phyloP scores from a whole-genome alignment of 805 yeast genomes.

The Teunomyces lycoperdinae region DNA sequence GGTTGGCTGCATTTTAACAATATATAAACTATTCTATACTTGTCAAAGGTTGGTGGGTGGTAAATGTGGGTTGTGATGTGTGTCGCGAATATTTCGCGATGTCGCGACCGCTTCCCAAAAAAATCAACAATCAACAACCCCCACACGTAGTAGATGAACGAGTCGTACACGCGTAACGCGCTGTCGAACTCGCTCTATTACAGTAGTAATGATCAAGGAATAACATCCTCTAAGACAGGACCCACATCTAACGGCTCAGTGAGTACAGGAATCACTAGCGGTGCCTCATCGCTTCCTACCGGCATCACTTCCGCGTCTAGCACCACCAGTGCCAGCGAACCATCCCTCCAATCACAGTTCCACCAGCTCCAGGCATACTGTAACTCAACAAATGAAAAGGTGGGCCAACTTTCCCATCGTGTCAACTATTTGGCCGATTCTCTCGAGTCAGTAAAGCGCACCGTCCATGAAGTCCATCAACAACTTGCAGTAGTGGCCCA shows the following conservation, averaged over 20 bases:
- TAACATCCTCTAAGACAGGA: neutral
- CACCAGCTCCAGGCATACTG: conserved; percentile 16
- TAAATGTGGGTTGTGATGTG: neutral
- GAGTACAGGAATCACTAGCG: neutral
- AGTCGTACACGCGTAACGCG: conserved; percentile 5
- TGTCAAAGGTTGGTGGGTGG: too few relatives aligned
- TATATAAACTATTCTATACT: too few relatives aligned
- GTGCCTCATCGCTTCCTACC: neutral
- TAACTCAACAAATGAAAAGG: conserved; percentile 16
- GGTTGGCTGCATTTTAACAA: conserved; percentile 3
- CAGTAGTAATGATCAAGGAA: neutral
- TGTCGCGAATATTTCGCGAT: neutral
- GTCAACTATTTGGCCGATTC: conserved; percentile 12
- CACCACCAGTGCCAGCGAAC: conserved; percentile 2
- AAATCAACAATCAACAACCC: neutral
- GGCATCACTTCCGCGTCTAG: neutral
- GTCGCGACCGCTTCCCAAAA: neutral
- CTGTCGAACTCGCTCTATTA: conserved; percentile 5
- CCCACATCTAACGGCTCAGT: neutral
- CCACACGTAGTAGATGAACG: conserved; percentile 3
- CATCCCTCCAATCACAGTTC: conserved; percentile 9
- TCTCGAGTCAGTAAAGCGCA: conserved; percentile 10
- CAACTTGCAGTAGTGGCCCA: conserved; percentile 9
- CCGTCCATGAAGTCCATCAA: conserved; percentile 13
- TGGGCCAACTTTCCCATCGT: conserved; percentile 18